Evolutionary conservation across 2,329 filamentous ascomycete species (phyloP).

Genomic region (Bipolaris cookei): DNA sequence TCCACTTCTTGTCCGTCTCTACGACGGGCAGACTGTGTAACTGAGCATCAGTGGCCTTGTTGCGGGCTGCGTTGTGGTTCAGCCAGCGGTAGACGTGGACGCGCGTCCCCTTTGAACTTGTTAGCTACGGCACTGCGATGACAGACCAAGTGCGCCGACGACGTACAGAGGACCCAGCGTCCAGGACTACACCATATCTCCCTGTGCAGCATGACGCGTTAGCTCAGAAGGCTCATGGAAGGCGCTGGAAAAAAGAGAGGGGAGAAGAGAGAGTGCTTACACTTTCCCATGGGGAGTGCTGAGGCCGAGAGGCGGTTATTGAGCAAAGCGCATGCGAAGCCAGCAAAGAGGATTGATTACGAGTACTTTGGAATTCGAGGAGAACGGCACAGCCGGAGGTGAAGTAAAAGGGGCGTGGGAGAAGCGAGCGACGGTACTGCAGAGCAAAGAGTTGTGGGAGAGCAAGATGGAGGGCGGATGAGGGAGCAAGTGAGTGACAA

Average conservation of each 20-base stretch:
- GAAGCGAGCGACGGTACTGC: constrained; percentile 38
- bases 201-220: constrained; percentile 49
- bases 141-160: neutral
- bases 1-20: constrained; percentile 84
- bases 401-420: constrained; percentile 7
- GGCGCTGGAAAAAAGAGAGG: constrained; percentile 9
- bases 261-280: constrained; percentile 38
- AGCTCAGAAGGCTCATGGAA: constrained; percentile 22
- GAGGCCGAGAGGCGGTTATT: constrained; percentile 23
- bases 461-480: constrained; percentile 2
- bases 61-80: constrained; percentile 71
- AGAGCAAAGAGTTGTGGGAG: constrained; percentile 4
- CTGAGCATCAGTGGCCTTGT: constrained; percentile 64
- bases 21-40: constrained; percentile 77
- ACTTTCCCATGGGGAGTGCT: constrained; percentile 51
- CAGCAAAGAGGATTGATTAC: constrained; percentile 8
- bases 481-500: constrained; percentile 14
- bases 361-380: constrained; percentile 5
- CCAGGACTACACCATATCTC: constrained; percentile 91
- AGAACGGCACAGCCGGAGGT: constrained; percentile 12
- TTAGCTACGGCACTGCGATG: constrained; percentile 23
- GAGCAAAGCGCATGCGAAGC: constrained; percentile 37
- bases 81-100: constrained; percentile 95
- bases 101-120: constrained; percentile 71
- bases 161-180: constrained; percentile 87